Base-by-base conservation (phyloP, 176 grass and related monocot species). In the Lolium multiflorum region DNA sequence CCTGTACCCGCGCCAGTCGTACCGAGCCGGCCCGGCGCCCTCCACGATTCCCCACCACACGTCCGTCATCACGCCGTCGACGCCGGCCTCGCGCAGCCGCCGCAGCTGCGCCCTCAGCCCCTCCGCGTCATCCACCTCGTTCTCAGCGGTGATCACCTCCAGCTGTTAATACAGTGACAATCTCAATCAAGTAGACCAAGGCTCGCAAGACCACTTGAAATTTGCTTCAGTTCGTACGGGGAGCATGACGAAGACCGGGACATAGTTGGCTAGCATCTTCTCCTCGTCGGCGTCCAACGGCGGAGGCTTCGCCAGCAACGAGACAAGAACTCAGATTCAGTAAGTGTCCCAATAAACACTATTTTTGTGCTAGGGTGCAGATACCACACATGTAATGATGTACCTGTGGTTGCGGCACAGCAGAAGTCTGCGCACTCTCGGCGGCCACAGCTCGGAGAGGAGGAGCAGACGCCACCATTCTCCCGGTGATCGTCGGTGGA, bases 171-270 rank as follows among this genome's bases (percentile, higher is more conserved):
- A 10, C 41, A 18, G 26, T 31, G 54, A 8, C 67, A 9, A 44
- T 47, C 37, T 20, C 10, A 22, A 1, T 46, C 26, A 60, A 74
- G 41, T 6, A 72, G 22, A 74, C 2, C 35, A 3, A 31, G 46
- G 14, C 14, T 48, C 31, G 58, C 0, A 24, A 15, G 14, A 67
- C 16, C 6, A 35, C 46, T 55, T 13, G 37, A 62, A 62, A 60
- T 20, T 60, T 47, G 21, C 14, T 31, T 31, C 14, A 49, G 37
- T 74, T 18, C 89, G 67, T 90, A 98, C 93, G 0, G 89, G 93
- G 76, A 98, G 91, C 93, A 95, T 98, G 82, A 94, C 91, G 84
- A 84, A 98, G 43, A 98, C 91, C 41, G 90, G 86, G 68, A 95
- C 88, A 85, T 95, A 98, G 88, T 86, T 95, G 16, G 86, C 86